phyloP scores from a whole-genome alignment of 768 basidiomycete genomes.

The Leccinum incarnatum region DNA sequence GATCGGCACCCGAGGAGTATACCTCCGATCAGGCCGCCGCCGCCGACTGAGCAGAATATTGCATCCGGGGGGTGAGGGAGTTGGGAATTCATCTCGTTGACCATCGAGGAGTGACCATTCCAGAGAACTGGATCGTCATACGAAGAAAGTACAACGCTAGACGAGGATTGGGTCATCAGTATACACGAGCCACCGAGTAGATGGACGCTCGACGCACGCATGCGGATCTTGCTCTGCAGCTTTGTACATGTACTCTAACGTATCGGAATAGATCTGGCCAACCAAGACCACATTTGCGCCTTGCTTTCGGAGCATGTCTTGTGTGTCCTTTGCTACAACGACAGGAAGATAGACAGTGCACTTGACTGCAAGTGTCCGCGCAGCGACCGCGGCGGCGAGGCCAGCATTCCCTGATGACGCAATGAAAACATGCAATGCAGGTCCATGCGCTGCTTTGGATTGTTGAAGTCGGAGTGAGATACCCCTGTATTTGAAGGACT shows the following conservation, averaged over 20 bases:
- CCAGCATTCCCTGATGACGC: constrained; percentile 86
- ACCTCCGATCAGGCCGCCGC: constrained; percentile 69
- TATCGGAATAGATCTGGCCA: constrained; percentile 58
- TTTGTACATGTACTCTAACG: constrained; percentile 48
- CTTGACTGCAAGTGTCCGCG: constrained; percentile 48
- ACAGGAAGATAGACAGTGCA: constrained; percentile 71
- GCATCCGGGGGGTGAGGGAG: constrained; percentile 58
- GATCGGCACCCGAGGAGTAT: constrained; percentile 62
- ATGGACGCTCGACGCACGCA: constrained; percentile 43
- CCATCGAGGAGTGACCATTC: constrained; percentile 77
- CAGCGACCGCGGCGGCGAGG: constrained; percentile 64
- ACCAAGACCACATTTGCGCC: constrained; percentile 57
- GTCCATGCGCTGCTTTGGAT: constrained; percentile 49
- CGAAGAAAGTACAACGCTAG: constrained; percentile 65
- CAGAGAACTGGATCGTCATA: constrained; percentile 69
- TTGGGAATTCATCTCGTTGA: constrained; percentile 59
- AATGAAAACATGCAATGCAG: constrained; percentile 57
- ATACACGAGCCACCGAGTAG: background rate
- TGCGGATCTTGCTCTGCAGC: constrained; percentile 43
- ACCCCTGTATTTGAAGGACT: constrained; percentile 78
- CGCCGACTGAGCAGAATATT: constrained; percentile 77
- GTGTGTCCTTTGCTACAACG: constrained; percentile 46
- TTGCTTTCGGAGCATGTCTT: constrained; percentile 49
- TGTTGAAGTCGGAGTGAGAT: constrained; percentile 60
- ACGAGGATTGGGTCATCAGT: background rate